phyloP scores from a whole-genome alignment of 306 rosid species.

The Astragalus glycyphyllos region DNA sequence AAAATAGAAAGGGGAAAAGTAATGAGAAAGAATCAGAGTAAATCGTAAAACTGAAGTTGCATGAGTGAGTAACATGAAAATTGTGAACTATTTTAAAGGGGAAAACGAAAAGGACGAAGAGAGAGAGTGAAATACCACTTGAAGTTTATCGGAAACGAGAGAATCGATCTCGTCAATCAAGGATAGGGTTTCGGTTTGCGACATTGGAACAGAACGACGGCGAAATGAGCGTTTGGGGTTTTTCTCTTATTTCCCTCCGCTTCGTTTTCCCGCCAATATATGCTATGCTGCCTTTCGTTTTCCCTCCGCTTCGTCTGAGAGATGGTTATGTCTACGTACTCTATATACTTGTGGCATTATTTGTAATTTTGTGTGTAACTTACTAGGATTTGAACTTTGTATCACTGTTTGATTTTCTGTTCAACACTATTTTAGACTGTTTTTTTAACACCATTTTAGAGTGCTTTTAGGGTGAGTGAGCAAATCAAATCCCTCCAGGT shows the following conservation, averaged over 20 bases:
- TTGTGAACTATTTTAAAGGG: not conserved
- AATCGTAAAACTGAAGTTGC: not conserved
- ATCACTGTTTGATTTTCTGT: no score
- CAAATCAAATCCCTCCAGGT: no score
- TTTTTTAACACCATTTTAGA: no score
- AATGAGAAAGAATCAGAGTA: not conserved
- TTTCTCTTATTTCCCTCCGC: conserved; percentile 14
- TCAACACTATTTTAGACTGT: no score
- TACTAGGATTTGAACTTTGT: no score
- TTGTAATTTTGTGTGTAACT: not conserved
- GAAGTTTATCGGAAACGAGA: conserved; percentile 80
- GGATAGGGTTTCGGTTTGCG: conserved; percentile 73
- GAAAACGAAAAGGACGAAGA: not conserved
- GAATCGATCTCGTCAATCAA: conserved; percentile 65
- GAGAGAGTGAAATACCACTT: conserved; percentile 64
- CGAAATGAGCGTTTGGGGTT: conserved; percentile 19
- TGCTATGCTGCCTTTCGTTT: not conserved
- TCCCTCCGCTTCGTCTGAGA: not conserved
- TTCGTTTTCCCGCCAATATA: conserved; percentile 53
- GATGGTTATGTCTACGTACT: not conserved
- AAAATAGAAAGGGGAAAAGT: not conserved
- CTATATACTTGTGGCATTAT: not conserved
- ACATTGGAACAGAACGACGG: conserved; percentile 34
- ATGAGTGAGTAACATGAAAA: not conserved
- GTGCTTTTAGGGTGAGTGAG: no score